Evolutionary conservation across 2,329 filamentous ascomycete genomes (phyloP), one percentile per base, ranked within the genome.

Genomic region (Dothistroma pini): DNA sequence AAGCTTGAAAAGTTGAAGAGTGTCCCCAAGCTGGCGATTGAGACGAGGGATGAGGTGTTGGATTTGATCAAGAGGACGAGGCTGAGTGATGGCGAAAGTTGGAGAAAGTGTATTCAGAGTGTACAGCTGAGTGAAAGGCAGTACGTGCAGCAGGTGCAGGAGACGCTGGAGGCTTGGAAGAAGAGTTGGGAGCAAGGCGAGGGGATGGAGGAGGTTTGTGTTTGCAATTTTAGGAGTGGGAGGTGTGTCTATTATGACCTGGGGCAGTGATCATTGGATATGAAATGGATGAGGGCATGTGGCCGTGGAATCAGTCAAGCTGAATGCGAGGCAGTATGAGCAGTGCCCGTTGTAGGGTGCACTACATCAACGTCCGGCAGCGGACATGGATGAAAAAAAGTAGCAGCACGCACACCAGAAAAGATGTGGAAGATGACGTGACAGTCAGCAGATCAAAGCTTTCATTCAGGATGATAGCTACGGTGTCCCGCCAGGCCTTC

Each of bases 191-290:
- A 70, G 41, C 69, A 65, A n/a, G 73, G 77, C 67, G 62, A 80
- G 4, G 83, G 81, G 9, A 82, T 83, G 25, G 83, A 84, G 52
- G 90, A 93, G 73, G 89, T 90, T 11, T 96, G 96, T 76, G 84
- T 97, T 56, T 96, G 96, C 77, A 96, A 96, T 70, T 96, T 96
- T 69, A 82, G 92, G 62, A 96, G 91, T 10, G 90, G 89, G 0
- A 88, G 84, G 61, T 93, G 90, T 73, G 83, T 96, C 55, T 91
- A 93, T 72, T 96, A 96, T 75, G 92, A 96, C 76, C 76, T 97
- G 63, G 81, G 77, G 8, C 51, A 32, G 31, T 53, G n/a, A 19
- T 5, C 41, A n/a, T 19, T n/a, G n/a, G 41, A 14, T 19, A 9
- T 19, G 8, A 14, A 44, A 44, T n/a, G 38, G 6, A 9, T 5